phyloP scores from a whole-genome alignment of 83 land plant genomes.

The Diphasiastrum complanatum region DNA sequence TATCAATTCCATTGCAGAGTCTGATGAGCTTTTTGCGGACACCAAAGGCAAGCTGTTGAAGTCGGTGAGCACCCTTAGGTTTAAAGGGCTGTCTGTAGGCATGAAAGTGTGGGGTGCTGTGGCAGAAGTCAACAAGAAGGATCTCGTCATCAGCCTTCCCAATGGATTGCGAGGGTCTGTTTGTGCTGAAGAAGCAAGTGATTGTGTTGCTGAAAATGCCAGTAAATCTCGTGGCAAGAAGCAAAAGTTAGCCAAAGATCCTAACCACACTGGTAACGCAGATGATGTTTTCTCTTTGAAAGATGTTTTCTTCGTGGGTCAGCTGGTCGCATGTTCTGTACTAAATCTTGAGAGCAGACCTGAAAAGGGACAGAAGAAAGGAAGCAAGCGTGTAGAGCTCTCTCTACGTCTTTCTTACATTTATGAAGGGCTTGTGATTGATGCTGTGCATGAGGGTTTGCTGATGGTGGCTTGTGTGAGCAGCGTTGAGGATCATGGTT shows the following conservation, averaged over 20 bases:
- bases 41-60: too few relatives aligned
- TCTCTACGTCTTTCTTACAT: slow-evolving; percentile 65
- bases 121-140: slow-evolving; percentile 70
- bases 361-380: slow-evolving; percentile 29
- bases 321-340: slow-evolving; percentile 79
- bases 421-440: slow-evolving; percentile 71
- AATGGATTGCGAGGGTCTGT: slow-evolving; percentile 92
- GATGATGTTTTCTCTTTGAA: slow-evolving; percentile 24
- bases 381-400: slow-evolving; percentile 60
- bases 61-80: too few relatives aligned
- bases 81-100: slow-evolving; percentile 49
- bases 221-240: not conserved
- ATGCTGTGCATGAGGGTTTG: slow-evolving; percentile 76
- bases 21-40: too few relatives aligned
- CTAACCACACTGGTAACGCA: slow-evolving; percentile 32
- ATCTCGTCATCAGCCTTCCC: slow-evolving; percentile 80
- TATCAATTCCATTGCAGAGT: too few relatives aligned
- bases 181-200: slow-evolving; percentile 60
- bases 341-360: slow-evolving; percentile 50
- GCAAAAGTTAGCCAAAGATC: slow-evolving; percentile 2
- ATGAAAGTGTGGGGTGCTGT: slow-evolving; percentile 92
- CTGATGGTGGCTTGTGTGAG: slow-evolving; percentile 67
- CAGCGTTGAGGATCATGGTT: slow-evolving; percentile 96
- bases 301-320: slow-evolving; percentile 58
- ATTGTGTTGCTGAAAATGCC: slow-evolving; percentile 21